These are phyloP conservation scores for Myxozyma neotropica DNA, from an alignment of 805 yeast species.

Conservation along the genomic window DNA sequence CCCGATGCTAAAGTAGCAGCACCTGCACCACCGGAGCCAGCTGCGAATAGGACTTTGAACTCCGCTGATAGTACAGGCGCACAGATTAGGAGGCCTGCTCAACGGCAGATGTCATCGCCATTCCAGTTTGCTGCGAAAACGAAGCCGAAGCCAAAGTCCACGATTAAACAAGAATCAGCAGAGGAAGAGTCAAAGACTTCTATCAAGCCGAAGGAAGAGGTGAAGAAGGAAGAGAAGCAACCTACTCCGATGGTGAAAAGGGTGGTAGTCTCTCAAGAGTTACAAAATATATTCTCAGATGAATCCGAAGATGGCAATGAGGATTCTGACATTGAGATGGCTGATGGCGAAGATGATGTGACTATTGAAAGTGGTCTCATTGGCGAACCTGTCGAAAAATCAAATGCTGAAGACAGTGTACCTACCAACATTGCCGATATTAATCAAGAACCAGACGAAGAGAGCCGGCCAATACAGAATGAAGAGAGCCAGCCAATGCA, in stretches of 20 bases:
- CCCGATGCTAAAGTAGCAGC: background rate
- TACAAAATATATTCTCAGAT: slow-evolving; percentile 21
- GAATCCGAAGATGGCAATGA: slow-evolving; percentile 9
- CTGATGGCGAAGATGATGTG: slow-evolving; percentile 10
- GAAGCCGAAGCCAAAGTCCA: slow-evolving; percentile 6
- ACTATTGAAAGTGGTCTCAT: background rate
- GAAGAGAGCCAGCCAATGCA: background rate
- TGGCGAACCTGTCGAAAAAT: background rate
- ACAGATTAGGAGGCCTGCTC: background rate
- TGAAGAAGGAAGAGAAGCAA: background rate
- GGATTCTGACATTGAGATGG: background rate
- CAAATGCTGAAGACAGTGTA: background rate
- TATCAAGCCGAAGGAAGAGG: background rate
- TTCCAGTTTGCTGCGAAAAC: slow-evolving; percentile 13
- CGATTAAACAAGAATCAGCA: background rate
- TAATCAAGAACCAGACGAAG: too few species aligned
- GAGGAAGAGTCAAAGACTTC: background rate
- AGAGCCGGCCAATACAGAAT: background rate
- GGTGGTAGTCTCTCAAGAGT: background rate
- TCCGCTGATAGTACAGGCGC: background rate
- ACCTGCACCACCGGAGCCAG: background rate
- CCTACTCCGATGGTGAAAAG: background rate
- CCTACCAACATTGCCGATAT: background rate
- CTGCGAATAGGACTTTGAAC: background rate
- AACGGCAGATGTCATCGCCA: slow-evolving; percentile 7